Percentiles rank a stretch among this genome's conserved stretches.
Evolutionary conservation across 371 early-diverging fungal genomes (phyloP).

Genomic region (Lichtheimia hyalospora): DNA sequence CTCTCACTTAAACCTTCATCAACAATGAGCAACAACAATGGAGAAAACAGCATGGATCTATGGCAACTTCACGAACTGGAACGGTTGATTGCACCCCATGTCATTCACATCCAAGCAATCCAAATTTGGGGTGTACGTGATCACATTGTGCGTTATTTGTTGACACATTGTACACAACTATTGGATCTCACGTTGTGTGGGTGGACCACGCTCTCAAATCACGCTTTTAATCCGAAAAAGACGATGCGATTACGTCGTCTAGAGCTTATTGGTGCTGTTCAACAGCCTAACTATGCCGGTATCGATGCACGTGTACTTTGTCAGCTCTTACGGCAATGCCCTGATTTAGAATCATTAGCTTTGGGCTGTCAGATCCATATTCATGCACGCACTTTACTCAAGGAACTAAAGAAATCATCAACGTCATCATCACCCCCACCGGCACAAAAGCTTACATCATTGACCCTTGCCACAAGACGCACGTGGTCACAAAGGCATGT

Average conservation of each 20-base stretch:
- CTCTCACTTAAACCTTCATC: background rate
- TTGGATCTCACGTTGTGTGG: constrained; percentile 29
- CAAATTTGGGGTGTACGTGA: constrained; percentile 42
- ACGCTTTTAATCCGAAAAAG: constrained; percentile 22
- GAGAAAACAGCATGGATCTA: constrained; percentile 2
- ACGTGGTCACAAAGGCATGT: constrained; percentile 38
- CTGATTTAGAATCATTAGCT: constrained; percentile 27
- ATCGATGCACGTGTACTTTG: constrained; percentile 30
- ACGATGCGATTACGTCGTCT: constrained; percentile 17
- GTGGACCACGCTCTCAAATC: constrained; percentile 37
- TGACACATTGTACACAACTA: constrained; percentile 20
- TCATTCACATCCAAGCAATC: constrained; percentile 16
- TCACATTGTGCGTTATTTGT: constrained; percentile 31
- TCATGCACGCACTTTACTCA: constrained; percentile 31
- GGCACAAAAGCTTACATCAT: constrained; percentile 16
- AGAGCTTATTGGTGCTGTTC: constrained; percentile 24
- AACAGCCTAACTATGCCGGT: constrained; percentile 29
- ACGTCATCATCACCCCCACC: background rate
- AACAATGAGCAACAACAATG: background rate
- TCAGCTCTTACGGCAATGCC: constrained; percentile 23
- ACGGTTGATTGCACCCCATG: constrained; percentile 26
- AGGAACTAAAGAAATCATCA: constrained; percentile 13
- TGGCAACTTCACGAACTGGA: constrained; percentile 29
- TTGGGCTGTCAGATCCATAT: constrained; percentile 37
- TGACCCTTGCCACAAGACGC: constrained; percentile 30